Evolutionary conservation across 2,329 filamentous ascomycete species (phyloP).

Genomic region (Phoma herbarum): DNA sequence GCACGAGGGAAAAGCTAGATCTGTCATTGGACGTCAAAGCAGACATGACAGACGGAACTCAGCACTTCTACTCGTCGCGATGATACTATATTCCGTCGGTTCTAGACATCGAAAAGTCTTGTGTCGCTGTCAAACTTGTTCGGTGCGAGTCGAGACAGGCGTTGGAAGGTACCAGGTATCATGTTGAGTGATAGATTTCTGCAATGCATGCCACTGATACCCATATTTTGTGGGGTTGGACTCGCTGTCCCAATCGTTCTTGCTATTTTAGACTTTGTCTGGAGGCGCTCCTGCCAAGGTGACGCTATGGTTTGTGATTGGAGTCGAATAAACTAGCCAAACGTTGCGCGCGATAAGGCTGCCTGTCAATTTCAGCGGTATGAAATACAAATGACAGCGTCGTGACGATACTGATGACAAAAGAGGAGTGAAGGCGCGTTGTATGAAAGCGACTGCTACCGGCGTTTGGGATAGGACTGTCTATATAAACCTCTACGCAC

Average conservation of each 20-base stretch:
- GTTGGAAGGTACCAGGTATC: no score
- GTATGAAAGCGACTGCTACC: background rate
- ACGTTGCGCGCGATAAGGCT: background rate
- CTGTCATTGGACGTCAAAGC: constrained; percentile 6
- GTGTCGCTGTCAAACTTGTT: no score
- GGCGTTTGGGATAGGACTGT: background rate
- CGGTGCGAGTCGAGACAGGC: no score
- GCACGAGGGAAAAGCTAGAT: constrained; percentile 25
- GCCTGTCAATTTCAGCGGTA: background rate
- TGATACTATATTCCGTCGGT: background rate
- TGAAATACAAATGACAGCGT: background rate
- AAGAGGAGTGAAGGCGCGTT: background rate
- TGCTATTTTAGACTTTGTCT: no score
- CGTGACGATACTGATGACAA: background rate
- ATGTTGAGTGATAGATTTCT: no score
- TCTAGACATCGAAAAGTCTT: no score
- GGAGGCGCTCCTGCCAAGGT: background rate
- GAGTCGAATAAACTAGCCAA: background rate
- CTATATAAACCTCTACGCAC: background rate
- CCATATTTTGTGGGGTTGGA: no score
- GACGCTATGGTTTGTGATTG: background rate
- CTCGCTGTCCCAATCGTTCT: no score
- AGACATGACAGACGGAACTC: background rate
- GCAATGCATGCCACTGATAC: no score
- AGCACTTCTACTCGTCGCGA: background rate